Evolutionary conservation across 1,139 yeast genomes (phyloP).

Genomic region (Saccharomyces hybrid): DNA sequence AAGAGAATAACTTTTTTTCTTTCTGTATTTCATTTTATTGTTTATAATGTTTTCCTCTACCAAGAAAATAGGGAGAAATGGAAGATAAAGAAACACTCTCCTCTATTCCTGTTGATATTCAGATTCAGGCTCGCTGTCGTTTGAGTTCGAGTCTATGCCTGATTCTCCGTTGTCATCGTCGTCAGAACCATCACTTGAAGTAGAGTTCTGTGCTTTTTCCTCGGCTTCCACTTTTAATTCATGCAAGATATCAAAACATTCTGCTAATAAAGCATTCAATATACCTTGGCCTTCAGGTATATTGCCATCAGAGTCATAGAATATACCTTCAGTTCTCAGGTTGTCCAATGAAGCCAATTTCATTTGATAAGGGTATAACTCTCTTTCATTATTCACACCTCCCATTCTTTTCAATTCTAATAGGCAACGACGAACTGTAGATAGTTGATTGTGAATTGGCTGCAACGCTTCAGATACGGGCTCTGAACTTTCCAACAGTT

Average conservation of each 20-base stretch:
- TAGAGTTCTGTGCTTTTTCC: conserved; percentile 38
- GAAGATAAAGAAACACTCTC: background rate
- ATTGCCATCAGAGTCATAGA: conserved; percentile 67
- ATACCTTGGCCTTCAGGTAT: conserved; percentile 98
- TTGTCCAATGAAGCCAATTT: conserved; percentile 86
- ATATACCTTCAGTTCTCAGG: conserved; percentile 81
- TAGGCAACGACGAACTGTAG: conserved; percentile 83
- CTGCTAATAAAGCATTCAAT: conserved; percentile 80
- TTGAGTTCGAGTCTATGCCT: conserved; percentile 2
- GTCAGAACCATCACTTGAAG: conserved; percentile 34
- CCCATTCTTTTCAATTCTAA: conserved; percentile 88
- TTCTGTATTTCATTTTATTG: background rate
- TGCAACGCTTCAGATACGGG: conserved; percentile 91
- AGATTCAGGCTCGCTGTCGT: conserved; percentile 8
- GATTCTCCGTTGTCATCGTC: conserved; percentile 29
- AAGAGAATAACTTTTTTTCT: conserved; percentile 1
- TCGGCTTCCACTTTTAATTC: conserved; percentile 86
- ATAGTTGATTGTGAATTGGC: conserved; percentile 85
- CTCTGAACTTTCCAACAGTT: conserved; percentile 82
- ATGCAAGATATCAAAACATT: conserved; percentile 87
- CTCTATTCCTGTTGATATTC: conserved; percentile 6
- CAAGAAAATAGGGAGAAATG: background rate
- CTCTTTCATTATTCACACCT: conserved; percentile 79
- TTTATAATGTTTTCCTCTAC: background rate
- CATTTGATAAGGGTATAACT: conserved; percentile 90